These are phyloP conservation scores for Mucor velutinosus DNA, from an alignment of 371 early-diverging fungal genomes.

Conservation along the genomic window DNA sequence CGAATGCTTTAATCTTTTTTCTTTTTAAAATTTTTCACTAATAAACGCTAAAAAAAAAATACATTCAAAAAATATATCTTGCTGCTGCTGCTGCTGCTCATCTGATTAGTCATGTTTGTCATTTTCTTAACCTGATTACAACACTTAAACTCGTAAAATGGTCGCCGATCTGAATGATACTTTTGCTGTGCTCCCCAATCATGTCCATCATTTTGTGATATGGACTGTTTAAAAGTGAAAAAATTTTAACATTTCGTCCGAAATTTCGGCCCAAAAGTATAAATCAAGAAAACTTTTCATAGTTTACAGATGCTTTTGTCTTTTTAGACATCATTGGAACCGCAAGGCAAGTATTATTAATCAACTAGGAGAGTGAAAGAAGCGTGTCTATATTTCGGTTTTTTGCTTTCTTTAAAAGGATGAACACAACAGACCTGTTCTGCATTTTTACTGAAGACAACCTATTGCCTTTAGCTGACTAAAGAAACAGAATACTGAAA, in stretches of 20 bases:
- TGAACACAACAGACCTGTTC: constrained; percentile 38
- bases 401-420: constrained; percentile 13
- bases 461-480: constrained; percentile 25
- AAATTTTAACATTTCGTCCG: constrained; percentile 2
- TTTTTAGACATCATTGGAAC: not conserved
- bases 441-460: constrained; percentile 36
- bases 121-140: not conserved
- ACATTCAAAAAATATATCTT: not conserved
- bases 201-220: not conserved
- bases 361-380: not conserved
- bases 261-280: not conserved
- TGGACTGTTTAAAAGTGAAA: not conserved
- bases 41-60: not conserved
- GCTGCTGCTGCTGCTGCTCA: not conserved
- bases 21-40: not conserved
- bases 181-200: not conserved
- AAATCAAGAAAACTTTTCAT: not conserved
- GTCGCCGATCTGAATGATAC: not conserved
- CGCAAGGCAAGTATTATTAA: constrained; percentile 21
- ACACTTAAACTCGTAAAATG: not conserved
- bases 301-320: not conserved
- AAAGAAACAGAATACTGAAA: not conserved
- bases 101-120: not conserved
- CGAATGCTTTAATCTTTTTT: not conserved
- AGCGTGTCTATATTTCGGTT: constrained; percentile 2